Percentiles rank a stretch among this genome's conserved stretches.
These are phyloP conservation scores for Globisporangium nagaii DNA, from an alignment of 352 stramenopile genomes.

Conservation along the genomic window DNA sequence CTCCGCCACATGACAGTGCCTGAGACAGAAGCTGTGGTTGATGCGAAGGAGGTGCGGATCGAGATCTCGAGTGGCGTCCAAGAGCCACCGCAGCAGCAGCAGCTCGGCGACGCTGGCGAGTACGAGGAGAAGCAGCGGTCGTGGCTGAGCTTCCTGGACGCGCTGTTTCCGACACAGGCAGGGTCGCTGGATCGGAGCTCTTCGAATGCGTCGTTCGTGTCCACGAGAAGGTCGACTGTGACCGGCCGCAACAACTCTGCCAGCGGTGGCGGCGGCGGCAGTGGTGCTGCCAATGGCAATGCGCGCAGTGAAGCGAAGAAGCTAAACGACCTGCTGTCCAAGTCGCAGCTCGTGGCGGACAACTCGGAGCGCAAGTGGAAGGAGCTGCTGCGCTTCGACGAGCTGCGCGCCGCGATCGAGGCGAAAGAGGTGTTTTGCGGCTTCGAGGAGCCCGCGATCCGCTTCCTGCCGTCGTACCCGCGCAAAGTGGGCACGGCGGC, in stretches of 20 bases:
- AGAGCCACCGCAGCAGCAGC: not conserved
- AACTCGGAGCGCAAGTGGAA: constrained; percentile 63
- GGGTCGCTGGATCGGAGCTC: not conserved
- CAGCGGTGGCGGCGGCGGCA: not conserved
- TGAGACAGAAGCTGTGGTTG: constrained; percentile 1
- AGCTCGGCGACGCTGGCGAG: not conserved
- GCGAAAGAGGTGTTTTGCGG: constrained; percentile 83
- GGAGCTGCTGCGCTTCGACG: constrained; percentile 68
- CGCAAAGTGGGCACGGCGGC: constrained; percentile 49
- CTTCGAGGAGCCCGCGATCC: constrained; percentile 75
- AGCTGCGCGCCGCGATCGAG: constrained; percentile 63
- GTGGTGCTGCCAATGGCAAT: not conserved
- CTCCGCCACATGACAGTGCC: constrained; percentile 8
- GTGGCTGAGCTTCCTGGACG: constrained; percentile 52
- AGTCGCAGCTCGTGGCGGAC: constrained; percentile 55
- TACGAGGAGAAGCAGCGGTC: constrained; percentile 9
- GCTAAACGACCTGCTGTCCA: constrained; percentile 51
- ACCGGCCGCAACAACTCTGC: not conserved
- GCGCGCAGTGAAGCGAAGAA: constrained; percentile 46
- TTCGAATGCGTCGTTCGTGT: not conserved
- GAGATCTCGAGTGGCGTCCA: constrained; percentile 2
- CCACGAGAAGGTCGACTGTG: constrained; percentile 6
- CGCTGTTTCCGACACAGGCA: constrained; percentile 24
- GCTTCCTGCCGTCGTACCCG: constrained; percentile 71
- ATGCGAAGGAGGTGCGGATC: constrained; percentile 5